Conservation (phyloP, 129 eudicot genomes). For the Centrapalus pauciflorus region DNA sequence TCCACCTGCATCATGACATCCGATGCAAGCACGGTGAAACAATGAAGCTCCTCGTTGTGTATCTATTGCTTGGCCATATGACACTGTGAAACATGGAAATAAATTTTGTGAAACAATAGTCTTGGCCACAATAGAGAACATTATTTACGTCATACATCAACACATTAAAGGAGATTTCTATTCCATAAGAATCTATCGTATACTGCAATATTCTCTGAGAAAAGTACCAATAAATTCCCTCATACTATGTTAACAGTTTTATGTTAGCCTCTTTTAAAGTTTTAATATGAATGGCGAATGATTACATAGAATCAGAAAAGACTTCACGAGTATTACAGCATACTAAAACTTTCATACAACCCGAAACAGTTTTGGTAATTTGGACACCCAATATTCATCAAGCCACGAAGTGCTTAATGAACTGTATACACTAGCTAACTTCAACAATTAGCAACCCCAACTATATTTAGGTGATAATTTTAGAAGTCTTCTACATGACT, state of each 20-base stretch:
- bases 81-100: conserved; percentile 31
- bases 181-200: background rate
- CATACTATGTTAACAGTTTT: background rate
- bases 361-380: background rate
- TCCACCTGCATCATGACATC: conserved; percentile 96
- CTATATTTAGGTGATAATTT: too few relatives aligned
- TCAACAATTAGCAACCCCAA: too few relatives aligned
- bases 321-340: background rate
- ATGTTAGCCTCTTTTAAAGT: background rate
- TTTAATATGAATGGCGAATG: background rate
- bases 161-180: background rate
- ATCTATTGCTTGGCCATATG: conserved; percentile 45
- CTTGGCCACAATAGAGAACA: background rate
- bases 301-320: background rate
- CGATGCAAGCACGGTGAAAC: conserved; percentile 81
- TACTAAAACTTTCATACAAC: background rate
- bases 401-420: background rate
- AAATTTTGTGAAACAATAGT: background rate
- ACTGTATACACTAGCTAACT: too few relatives aligned
- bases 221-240: background rate
- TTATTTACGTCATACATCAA: background rate
- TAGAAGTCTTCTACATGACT: too few relatives aligned
- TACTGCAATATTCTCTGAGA: background rate
- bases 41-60: conserved; percentile 61
- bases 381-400: background rate